phyloP scores from a whole-genome alignment of 2,329 filamentous ascomycete genomes.

The Aspergillus carbonarius region DNA sequence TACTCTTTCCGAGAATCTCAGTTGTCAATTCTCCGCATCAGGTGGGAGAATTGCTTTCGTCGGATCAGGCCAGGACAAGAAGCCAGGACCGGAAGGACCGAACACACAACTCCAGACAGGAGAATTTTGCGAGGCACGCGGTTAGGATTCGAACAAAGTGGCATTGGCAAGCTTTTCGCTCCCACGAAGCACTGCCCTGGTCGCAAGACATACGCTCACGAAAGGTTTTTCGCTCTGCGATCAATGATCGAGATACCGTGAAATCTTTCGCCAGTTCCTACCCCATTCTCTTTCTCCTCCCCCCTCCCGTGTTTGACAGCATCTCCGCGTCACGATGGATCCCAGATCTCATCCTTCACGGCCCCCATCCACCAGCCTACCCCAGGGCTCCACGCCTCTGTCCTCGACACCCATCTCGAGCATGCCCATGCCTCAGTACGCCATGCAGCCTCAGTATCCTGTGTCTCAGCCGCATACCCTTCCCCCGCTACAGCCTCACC shows the following conservation, averaged over 20 bases:
- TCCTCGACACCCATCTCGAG: slow-evolving; percentile 47
- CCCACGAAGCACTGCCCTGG: slow-evolving; percentile 8
- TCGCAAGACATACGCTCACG: slow-evolving; percentile 16
- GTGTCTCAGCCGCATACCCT: slow-evolving; percentile 46
- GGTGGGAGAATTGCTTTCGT: slow-evolving; percentile 10
- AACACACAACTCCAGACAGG: slow-evolving; percentile 13
- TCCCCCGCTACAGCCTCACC: slow-evolving; percentile 48
- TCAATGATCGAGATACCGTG: slow-evolving; percentile 40
- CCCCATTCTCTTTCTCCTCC: slow-evolving; percentile 14
- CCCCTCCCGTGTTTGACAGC: slow-evolving; percentile 16
- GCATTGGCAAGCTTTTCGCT: slow-evolving; percentile 15
- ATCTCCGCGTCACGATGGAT: slow-evolving; percentile 36
- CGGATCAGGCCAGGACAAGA: slow-evolving; percentile 21
- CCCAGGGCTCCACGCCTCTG: slow-evolving; percentile 46
- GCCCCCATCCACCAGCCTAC: slow-evolving; percentile 46
- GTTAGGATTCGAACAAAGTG: slow-evolving; percentile 10
- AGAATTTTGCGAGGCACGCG: slow-evolving; percentile 11
- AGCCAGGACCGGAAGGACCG: slow-evolving; percentile 8
- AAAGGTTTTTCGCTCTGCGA: slow-evolving; percentile 22
- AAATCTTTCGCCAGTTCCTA: slow-evolving; percentile 21
- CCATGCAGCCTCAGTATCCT: slow-evolving; percentile 47
- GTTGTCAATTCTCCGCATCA: slow-evolving; percentile 18
- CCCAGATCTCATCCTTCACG: slow-evolving; percentile 45
- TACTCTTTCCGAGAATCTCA: slow-evolving; percentile 9
- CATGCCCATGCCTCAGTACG: slow-evolving; percentile 49